Evolutionary conservation across 768 basidiomycete species (phyloP), one percentile per base, ranked within the genome.

Genomic region (Hirschioporus abietinus): DNA sequence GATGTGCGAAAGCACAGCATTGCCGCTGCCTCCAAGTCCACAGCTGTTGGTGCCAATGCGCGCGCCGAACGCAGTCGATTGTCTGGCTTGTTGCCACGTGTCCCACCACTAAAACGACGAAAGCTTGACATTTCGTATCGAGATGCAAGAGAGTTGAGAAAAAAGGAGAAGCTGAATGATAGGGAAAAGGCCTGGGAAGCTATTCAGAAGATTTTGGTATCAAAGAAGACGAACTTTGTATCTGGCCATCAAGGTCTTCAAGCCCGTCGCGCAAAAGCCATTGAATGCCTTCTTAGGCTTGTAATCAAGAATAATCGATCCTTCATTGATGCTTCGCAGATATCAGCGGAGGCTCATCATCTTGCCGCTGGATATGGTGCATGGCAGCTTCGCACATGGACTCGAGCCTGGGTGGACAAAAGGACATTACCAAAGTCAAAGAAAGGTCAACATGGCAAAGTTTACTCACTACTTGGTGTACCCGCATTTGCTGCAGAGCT

Each of bases 231-330:
- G 2, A 34, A 57, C 12, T 71, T 71, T 62, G 66, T 25, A 15
- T 68, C 65, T 34, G 68, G 73, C 20, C 35, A 59, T 3, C 60
- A 68, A 30, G 71, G 73, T 8, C 64, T 77, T 12, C 74, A 77
- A 60, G 70, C 71, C 24, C 59, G 65, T 27, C 70, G 68, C 5
- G 69, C 74, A 26, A 63, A 66, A 27, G 65, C 71, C 61, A 75
- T 77, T 42, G 64, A 72, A 42, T 58, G 23, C 27, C 63, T 35
- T 61, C 52, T 68, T 58, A 26, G 35, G 18, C 62, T 68, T 60
- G 57, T 76, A 17, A 63, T 75, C 23, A 70, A 71, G 10, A 72
- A 73, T 58, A 27, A 63, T 1, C 58, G 66, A 18, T 26, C 17
- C 3, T 26, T 52, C 26, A 72, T 72, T 17, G 72, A 74, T 5